phyloP scores from a whole-genome alignment of 2,329 filamentous ascomycete genomes.

The Didymella arachidicola region DNA sequence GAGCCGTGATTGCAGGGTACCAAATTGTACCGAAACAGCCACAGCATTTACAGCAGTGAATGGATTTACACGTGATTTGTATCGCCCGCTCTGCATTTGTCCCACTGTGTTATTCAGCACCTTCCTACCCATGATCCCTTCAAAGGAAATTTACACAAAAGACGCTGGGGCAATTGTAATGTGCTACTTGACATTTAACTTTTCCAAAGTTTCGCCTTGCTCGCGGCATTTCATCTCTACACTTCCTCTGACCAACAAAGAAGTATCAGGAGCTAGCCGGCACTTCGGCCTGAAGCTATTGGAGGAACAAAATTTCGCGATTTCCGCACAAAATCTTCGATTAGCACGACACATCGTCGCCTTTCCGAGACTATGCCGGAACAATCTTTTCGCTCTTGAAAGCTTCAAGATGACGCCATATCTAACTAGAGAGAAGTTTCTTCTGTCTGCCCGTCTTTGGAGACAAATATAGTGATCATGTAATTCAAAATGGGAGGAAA shows the following conservation, averaged over 20 bases:
- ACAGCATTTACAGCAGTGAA: background rate
- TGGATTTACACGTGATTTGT: background rate
- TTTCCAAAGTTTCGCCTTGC: background rate
- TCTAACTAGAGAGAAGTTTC: conserved; percentile 45
- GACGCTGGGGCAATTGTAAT: background rate
- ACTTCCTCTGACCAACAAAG: background rate
- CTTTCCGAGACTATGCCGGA: conserved; percentile 53
- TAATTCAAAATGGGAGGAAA: conserved; percentile 41
- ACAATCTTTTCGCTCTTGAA: conserved; percentile 55
- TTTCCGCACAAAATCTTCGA: conserved; percentile 53
- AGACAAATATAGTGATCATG: conserved; percentile 49
- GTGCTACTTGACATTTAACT: conserved; percentile 29
- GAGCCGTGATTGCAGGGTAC: no score
- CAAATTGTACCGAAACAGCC: background rate
- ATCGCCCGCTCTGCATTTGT: background rate
- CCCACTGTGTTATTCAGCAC: background rate
- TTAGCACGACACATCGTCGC: conserved; percentile 46
- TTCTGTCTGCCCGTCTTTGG: conserved; percentile 30
- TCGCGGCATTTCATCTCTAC: background rate
- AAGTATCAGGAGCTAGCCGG: conserved; percentile 49
- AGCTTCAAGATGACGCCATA: conserved; percentile 53
- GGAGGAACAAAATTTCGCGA: conserved; percentile 45
- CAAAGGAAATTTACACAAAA: background rate
- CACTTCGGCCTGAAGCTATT: conserved; percentile 52
- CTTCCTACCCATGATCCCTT: background rate